These are phyloP conservation scores for Spergularia azorica DNA, from an alignment of 179 eudicot species.

Conservation along the genomic window DNA sequence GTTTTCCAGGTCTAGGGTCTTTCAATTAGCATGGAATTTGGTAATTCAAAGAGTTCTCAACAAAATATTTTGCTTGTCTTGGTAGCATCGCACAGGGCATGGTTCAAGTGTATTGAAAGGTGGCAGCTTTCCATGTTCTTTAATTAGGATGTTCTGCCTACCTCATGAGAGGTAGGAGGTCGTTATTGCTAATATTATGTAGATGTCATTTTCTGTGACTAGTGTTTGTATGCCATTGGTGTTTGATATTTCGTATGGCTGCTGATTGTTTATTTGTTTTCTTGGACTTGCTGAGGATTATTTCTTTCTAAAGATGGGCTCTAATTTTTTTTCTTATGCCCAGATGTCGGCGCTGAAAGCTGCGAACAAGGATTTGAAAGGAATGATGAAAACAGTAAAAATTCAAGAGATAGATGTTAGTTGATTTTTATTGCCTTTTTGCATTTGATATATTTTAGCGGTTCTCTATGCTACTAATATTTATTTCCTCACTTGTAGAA, in stretches of 20 bases:
- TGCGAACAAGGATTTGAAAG: conserved; percentile 92
- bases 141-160: conserved; percentile 70
- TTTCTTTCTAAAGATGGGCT: conserved; percentile 3
- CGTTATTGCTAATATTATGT: not conserved
- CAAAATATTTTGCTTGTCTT: conserved; percentile 37
- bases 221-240: conserved; percentile 19
- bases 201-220: conserved; percentile 10
- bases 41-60: no score
- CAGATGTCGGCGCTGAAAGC: conserved; percentile 94
- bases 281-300: not conserved
- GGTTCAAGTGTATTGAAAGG: conserved; percentile 55
- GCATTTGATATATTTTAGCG: not conserved
- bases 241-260: not conserved
- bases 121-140: conserved; percentile 51
- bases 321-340: not conserved
- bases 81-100: conserved; percentile 47
- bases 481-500: conserved; percentile 48
- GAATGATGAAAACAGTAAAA: conserved; percentile 98
- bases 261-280: conserved; percentile 4
- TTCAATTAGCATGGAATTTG: no score
- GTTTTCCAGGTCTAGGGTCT: no score
- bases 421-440: conserved; percentile 7
- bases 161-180: conserved; percentile 62
- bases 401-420: conserved; percentile 90
- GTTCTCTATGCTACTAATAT: not conserved